Evolutionary conservation across 1,139 yeast species (phyloP), one percentile per base, ranked within the genome.

Genomic region (Geotrichum candidum): DNA sequence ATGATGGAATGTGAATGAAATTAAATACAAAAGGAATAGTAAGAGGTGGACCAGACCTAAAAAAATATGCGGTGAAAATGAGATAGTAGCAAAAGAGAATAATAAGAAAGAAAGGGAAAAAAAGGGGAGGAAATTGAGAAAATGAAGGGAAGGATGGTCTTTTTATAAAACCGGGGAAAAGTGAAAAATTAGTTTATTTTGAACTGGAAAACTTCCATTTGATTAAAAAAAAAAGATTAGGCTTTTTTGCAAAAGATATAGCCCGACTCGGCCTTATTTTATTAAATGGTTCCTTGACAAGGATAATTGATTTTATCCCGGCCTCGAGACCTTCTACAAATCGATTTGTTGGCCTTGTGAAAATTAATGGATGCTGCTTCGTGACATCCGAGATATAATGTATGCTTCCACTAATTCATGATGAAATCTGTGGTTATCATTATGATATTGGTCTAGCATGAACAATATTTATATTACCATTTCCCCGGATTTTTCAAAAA

Each of bases 1-100:
- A 67, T 72, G 66, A 46, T 56, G 31, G 57, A 29, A 45, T 18
- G 29, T 53, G n/a, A 22, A 33, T 51, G 51, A 45, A 22, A 50
- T 10, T 56, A 35, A 38, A 31, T 23, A 58, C 53, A 27, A 23
- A 11, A 27, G 33, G 59, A 25, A 23, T 52, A 31, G 33, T n/a
- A 51, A 29, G 25, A 33, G 51, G 25, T 15, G 33, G 25, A 50
- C 22, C 46, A 15, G 60, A 25, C 59, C 48, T 56, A 61, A 61
- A 31, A 63, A 53, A 10, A 38, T 10, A 35, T 4, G 5, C 25
- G n/a, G 23, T 51, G 51, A n/a, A 23, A 27, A 46, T 10, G 45
- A 18, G 29, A 51, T 9, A 46, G 29, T 18, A 18, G 18, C 18
- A 18, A 18, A 18, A 18, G 18, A 18, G 18, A 18, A 18, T 18